Evolutionary conservation across 2,329 filamentous ascomycete genomes (phyloP).

Genomic region (Fusarium scirpi): DNA sequence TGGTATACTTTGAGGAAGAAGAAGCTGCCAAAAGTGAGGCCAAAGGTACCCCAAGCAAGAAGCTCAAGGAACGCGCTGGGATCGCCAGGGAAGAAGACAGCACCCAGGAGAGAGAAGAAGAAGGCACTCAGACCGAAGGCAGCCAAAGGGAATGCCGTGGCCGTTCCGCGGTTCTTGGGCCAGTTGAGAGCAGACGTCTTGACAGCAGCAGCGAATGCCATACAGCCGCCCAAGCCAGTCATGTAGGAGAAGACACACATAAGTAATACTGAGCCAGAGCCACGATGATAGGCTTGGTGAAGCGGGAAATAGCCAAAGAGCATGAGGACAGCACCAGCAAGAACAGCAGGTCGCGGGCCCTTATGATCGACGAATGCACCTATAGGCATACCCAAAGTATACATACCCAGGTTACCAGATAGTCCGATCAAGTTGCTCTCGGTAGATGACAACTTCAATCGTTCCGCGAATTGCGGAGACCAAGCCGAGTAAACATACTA

Average conservation of each 20-base stretch:
- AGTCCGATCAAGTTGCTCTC: slow-evolving; percentile 91
- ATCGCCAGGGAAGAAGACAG: slow-evolving; percentile 82
- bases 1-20: slow-evolving; percentile 86
- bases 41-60: slow-evolving; percentile 81
- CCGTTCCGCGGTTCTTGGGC: slow-evolving; percentile 89
- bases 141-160: slow-evolving; percentile 91
- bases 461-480: slow-evolving; percentile 94
- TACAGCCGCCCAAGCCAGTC: slow-evolving; percentile 88
- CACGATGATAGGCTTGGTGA: slow-evolving; percentile 79
- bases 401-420: slow-evolving; percentile 93
- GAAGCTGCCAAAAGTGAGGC: slow-evolving; percentile 80
- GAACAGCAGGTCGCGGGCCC: slow-evolving; percentile 82
- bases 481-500: slow-evolving; percentile 99
- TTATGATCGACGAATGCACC: slow-evolving; percentile 87
- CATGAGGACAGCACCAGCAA: slow-evolving; percentile 79
- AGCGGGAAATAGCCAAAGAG: slow-evolving; percentile 88
- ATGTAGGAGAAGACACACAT: slow-evolving; percentile 88
- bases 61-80: slow-evolving; percentile 85
- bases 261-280: slow-evolving; percentile 66
- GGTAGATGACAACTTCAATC: slow-evolving; percentile 88
- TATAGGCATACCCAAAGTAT: slow-evolving; percentile 87
- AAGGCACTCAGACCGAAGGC: slow-evolving; percentile 96
- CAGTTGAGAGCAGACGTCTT: slow-evolving; percentile 92
- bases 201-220: slow-evolving; percentile 88
- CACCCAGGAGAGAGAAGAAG: slow-evolving; percentile 88